A percentile compares a stretch with the other conserved stretches of the same genome.
phyloP scores from a whole-genome alignment of 306 rosid species.

The Neltuma alba region DNA sequence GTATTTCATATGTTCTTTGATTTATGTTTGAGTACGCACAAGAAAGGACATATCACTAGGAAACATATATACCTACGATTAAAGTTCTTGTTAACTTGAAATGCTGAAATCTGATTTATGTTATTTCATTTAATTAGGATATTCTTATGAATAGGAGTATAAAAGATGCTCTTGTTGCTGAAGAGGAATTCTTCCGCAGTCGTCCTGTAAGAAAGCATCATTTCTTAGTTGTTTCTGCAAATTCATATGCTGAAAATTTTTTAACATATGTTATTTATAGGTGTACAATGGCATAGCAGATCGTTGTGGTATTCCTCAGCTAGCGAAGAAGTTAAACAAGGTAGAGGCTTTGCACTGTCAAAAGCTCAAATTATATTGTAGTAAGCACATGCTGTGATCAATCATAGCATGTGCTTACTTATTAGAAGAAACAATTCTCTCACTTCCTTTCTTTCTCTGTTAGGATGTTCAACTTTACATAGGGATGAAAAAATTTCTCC shows the following conservation, averaged over 20 bases:
- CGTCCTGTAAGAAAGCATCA: slow-evolving; percentile 73
- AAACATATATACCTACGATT: slow-evolving; percentile 22
- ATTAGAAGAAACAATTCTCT: neutral
- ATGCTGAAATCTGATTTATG: slow-evolving; percentile 40
- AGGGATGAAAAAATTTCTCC: neutral
- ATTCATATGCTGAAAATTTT: slow-evolving; percentile 24
- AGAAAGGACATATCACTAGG: neutral
- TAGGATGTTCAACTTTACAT: neutral
- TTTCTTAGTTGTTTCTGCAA: slow-evolving; percentile 22
- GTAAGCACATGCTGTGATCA: slow-evolving; percentile 16
- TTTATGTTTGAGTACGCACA: neutral
- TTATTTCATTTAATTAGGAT: slow-evolving; percentile 60
- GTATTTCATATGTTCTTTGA: slow-evolving; percentile 1
- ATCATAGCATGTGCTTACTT: slow-evolving; percentile 2
- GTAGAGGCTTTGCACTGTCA: slow-evolving; percentile 48
- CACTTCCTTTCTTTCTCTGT: neutral
- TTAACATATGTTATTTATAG: slow-evolving; percentile 47
- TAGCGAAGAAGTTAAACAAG: slow-evolving; percentile 98
- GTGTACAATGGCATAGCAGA: slow-evolving; percentile 88
- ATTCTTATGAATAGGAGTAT: slow-evolving; percentile 75
- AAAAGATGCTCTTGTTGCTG: slow-evolving; percentile 91
- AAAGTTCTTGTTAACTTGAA: slow-evolving; percentile 24
- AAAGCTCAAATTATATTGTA: slow-evolving; percentile 16
- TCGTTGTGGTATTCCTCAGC: slow-evolving; percentile 89
- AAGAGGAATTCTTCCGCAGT: slow-evolving; percentile 82